Base-by-base conservation (phyloP, 1,284 basidiomycete genomes). In the Ganoderma lucidum region DNA sequence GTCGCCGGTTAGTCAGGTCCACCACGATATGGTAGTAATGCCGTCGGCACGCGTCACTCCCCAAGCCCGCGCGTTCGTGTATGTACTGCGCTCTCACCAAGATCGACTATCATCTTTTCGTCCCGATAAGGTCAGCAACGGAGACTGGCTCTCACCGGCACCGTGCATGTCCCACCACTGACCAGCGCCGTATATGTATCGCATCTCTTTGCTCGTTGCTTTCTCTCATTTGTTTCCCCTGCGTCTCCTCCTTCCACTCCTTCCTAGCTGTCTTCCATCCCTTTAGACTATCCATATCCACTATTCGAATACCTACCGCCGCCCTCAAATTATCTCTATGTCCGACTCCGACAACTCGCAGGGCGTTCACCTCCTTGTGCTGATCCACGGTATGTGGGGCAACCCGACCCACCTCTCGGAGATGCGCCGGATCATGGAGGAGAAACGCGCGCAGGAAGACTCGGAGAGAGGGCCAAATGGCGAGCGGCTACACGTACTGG, bases 301-400 rank as follows among this genome's bases (percentile, higher is more conserved):
- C 44, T 37, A 5, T 15, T 32, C 19, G 17, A 37, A 10, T 61
- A 39, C 23, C 59, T 6, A 2, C 14, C 23, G 48, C n/a, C 6
- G 23, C 15, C 19, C 58, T 56, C 8, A 5, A 56, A 23, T 3
- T 56, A 39, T 32, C n/a, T 8, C 30, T n/a, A 71, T 66, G 66
- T 65, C 71, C 14, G 35, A 32, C 63, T 64, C 45, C 6, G 45
- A 37, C 28, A 39, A 28, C 53, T 65, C 69, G 17, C 51, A 60
- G 19, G 37, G 23, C 51, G 70, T 79, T 12, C 78, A 80, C 64
- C 72, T 80, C 14, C 73, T 79, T 19, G 90, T 94, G 37, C 85
- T 94, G 67, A 86, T 94, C 53, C 94, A 95, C 75, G 94, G 94
- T 45, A 93, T 96, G 88, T 96, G 94, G 94, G 94, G 94, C 1